Percentiles rank a stretch among this genome's conserved stretches.
These are phyloP conservation scores for Stagonosporopsis chrysanthemi DNA, from an alignment of 2,329 filamentous ascomycete genomes.

Conservation along the genomic window DNA sequence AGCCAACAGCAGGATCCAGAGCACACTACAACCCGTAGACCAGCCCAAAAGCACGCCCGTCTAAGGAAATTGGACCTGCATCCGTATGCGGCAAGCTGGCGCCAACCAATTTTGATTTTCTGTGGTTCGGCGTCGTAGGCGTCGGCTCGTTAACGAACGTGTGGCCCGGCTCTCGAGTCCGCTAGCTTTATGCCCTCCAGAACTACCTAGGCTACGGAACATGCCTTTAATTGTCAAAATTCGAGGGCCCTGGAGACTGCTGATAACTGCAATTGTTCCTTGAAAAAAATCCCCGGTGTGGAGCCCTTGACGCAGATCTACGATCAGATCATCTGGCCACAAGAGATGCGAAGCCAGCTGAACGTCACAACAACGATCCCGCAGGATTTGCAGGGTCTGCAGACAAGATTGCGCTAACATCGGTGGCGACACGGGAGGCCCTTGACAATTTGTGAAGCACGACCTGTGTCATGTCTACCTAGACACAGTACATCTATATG, in stretches of 20 bases:
- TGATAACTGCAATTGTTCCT: neutral
- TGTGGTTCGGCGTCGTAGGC: conserved; percentile 9
- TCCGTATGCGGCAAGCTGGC: neutral
- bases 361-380: conserved; percentile 13
- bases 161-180: conserved; percentile 7
- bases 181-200: neutral
- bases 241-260: neutral
- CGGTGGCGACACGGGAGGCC: conserved; percentile 13
- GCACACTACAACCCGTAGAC: conserved; percentile 3
- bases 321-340: conserved; percentile 1
- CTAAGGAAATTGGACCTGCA: conserved; percentile 5
- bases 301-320: neutral
- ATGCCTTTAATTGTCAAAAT: neutral
- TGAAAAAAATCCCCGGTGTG: neutral
- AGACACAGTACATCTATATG: neutral
- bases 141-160: conserved; percentile 7
- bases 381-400: conserved; percentile 11
- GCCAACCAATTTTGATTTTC: conserved; percentile 1
- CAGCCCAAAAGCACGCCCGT: conserved; percentile 2
- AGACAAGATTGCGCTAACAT: conserved; percentile 14
- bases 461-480: neutral
- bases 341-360: conserved; percentile 15
- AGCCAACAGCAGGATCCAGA: conserved; percentile 11
- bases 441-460: conserved; percentile 6
- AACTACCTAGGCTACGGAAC: too few species aligned